These are phyloP conservation scores for Pichia norvegensis DNA, from an alignment of 1,139 yeast species.

Conservation along the genomic window DNA sequence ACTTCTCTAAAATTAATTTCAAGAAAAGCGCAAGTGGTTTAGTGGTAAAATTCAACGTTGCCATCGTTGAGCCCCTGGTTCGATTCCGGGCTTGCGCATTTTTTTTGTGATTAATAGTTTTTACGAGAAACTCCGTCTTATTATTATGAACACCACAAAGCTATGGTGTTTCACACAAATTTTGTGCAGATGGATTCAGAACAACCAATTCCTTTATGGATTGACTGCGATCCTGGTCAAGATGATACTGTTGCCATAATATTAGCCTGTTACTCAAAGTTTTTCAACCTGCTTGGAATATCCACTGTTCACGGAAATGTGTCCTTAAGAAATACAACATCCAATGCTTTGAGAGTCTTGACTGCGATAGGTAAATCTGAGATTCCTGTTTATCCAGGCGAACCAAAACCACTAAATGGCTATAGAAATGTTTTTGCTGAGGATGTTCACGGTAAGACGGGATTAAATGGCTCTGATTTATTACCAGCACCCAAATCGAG, in stretches of 20 bases:
- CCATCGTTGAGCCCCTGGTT: slow-evolving; percentile 17
- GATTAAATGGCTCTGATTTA: slow-evolving; percentile 63
- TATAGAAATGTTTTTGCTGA: slow-evolving; percentile 38
- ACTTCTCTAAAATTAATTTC: neutral
- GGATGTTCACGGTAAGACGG: slow-evolving; percentile 65
- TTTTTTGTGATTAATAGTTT: slow-evolving; percentile 5
- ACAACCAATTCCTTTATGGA: slow-evolving; percentile 54
- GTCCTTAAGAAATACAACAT: slow-evolving; percentile 56
- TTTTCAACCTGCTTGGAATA: slow-evolving; percentile 57
- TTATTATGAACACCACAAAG: too few species aligned
- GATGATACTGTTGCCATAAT: slow-evolving; percentile 80
- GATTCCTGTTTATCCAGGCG: slow-evolving; percentile 66
- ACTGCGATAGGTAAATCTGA: slow-evolving; percentile 46
- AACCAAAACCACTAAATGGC: slow-evolving; percentile 47
- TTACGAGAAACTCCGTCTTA: neutral
- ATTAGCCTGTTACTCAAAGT: slow-evolving; percentile 52
- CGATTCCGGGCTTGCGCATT: slow-evolving; percentile 16
- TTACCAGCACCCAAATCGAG: slow-evolving; percentile 41
- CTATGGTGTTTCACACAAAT: too few species aligned
- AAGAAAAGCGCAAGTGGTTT: slow-evolving; percentile 12
- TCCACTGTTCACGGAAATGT: slow-evolving; percentile 84
- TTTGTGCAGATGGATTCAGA: neutral
- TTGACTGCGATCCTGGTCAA: slow-evolving; percentile 93
- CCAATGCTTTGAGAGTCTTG: slow-evolving; percentile 59
- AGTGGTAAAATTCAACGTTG: slow-evolving; percentile 16